phyloP scores from a whole-genome alignment of 1,139 yeast genomes.

The Sugiyamaella japonica region DNA sequence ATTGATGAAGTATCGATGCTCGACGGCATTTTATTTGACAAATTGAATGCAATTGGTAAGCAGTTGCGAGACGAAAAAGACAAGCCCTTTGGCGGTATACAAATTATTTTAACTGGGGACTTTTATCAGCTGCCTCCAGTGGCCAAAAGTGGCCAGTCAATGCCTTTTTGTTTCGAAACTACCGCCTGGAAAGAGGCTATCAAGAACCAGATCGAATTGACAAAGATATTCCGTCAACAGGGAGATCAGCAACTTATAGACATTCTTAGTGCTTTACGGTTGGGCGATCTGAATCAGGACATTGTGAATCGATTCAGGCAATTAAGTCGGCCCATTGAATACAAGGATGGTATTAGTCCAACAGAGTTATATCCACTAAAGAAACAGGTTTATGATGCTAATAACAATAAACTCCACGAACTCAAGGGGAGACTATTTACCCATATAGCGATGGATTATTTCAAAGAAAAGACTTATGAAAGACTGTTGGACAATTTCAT shows the following conservation, averaged over 20 bases:
- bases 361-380: slow-evolving; percentile 78
- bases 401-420: slow-evolving; percentile 51
- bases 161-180: slow-evolving; percentile 75
- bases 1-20: slow-evolving; percentile 86
- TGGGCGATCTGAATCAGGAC: slow-evolving; percentile 56
- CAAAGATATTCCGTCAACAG: slow-evolving; percentile 86
- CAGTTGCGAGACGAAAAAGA: slow-evolving; percentile 36
- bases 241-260: slow-evolving; percentile 72
- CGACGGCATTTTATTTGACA: slow-evolving; percentile 64
- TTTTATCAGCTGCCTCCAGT: slow-evolving; percentile 89
- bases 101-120: slow-evolving; percentile 75
- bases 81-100: slow-evolving; percentile 73
- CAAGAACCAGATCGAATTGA: slow-evolving; percentile 58
- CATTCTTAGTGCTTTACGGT: slow-evolving; percentile 72
- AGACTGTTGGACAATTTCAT: slow-evolving; percentile 46
- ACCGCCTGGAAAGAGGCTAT: slow-evolving; percentile 53
- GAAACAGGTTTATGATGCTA: slow-evolving; percentile 71
- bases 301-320: slow-evolving; percentile 49
- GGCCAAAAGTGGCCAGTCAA: slow-evolving; percentile 10
- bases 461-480: slow-evolving; percentile 25
- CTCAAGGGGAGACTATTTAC: slow-evolving; percentile 44
- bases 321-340: slow-evolving; percentile 55
- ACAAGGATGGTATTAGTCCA: slow-evolving; percentile 75
- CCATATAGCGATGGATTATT: slow-evolving; percentile 54
- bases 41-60: slow-evolving; percentile 62